A percentile compares a stretch with the other conserved stretches of the same genome.
Evolutionary conservation across 2,329 filamentous ascomycete genomes (phyloP).

Genomic region (Trichoderma polysporum): DNA sequence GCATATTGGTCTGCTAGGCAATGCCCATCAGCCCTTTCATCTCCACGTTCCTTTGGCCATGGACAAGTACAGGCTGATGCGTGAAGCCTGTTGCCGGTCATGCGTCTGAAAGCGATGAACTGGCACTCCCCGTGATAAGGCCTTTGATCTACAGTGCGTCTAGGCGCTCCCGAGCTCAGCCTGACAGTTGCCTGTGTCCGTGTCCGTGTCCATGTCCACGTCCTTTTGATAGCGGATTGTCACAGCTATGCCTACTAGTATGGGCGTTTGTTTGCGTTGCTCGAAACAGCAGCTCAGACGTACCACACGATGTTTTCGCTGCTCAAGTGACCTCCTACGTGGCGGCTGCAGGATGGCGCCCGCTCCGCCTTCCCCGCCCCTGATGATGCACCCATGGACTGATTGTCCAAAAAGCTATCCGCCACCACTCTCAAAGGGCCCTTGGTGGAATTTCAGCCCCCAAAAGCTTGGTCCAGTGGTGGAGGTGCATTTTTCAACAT

Average conservation of each 20-base stretch:
- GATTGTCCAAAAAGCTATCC: background rate
- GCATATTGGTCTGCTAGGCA: background rate
- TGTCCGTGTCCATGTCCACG: too few species aligned
- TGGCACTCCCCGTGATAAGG: slow-evolving; percentile 10
- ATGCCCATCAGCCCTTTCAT: background rate
- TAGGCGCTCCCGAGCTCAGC: background rate
- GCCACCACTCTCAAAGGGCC: too few species aligned
- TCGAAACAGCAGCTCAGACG: slow-evolving; percentile 5
- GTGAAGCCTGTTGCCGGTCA: slow-evolving; percentile 4
- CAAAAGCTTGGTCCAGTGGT: slow-evolving; percentile 2
- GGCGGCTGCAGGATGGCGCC: slow-evolving; percentile 23
- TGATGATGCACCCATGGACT: background rate
- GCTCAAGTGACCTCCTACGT: slow-evolving; percentile 25
- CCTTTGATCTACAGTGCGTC: background rate
- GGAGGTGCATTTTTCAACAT: background rate
- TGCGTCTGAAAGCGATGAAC: slow-evolving; percentile 5
- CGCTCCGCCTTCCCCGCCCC: slow-evolving; percentile 18
- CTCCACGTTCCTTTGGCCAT: background rate
- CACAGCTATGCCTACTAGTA: background rate
- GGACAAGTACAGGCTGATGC: background rate
- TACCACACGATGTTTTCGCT: slow-evolving; percentile 15
- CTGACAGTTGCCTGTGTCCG: background rate
- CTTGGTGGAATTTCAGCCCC: slow-evolving; percentile 17
- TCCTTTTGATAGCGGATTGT: background rate
- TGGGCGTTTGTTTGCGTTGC: background rate